These are phyloP conservation scores for Diplodia intermedia DNA, from an alignment of 2,329 filamentous ascomycete species.

Conservation along the genomic window DNA sequence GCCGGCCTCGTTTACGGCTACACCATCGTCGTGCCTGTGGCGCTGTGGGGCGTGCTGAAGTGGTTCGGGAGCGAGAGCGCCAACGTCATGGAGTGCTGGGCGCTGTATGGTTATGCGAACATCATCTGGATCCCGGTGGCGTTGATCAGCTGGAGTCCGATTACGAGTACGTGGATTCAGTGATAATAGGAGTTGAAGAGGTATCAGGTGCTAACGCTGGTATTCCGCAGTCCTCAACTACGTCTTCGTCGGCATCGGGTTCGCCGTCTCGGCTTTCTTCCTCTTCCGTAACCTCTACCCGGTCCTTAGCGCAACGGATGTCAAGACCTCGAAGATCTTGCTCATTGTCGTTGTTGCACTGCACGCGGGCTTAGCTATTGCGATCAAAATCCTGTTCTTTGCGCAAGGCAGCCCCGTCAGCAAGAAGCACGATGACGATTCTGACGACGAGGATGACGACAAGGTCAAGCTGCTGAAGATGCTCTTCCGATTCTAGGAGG, in stretches of 20 bases:
- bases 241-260: constrained; percentile 79
- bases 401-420: constrained; percentile 56
- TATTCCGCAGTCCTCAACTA: constrained; percentile 74
- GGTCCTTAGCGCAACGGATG: constrained; percentile 89
- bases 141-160: constrained; percentile 85
- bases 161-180: constrained; percentile 61
- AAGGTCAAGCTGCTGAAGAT: constrained; percentile 39
- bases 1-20: constrained; percentile 96
- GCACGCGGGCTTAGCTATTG: constrained; percentile 87
- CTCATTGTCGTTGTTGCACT: constrained; percentile 82
- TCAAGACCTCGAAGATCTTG: constrained; percentile 86
- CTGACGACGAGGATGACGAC: constrained; percentile 37
- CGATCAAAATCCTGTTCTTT: constrained; percentile 98
- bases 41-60: constrained; percentile 83
- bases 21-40: constrained; percentile 79
- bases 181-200: not conserved
- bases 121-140: constrained; percentile 97
- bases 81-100: constrained; percentile 93
- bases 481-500: constrained; percentile 33
- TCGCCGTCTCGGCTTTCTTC: constrained; percentile 49
- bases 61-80: constrained; percentile 96
- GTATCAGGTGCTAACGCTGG: not conserved
- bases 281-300: constrained; percentile 62
- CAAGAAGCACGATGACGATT: constrained; percentile 37
- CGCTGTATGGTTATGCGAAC: constrained; percentile 94